Percentiles rank a stretch among this genome's conserved stretches.
phyloP scores from a whole-genome alignment of 2,329 filamentous ascomycete genomes.

The Microcera coccophila region DNA sequence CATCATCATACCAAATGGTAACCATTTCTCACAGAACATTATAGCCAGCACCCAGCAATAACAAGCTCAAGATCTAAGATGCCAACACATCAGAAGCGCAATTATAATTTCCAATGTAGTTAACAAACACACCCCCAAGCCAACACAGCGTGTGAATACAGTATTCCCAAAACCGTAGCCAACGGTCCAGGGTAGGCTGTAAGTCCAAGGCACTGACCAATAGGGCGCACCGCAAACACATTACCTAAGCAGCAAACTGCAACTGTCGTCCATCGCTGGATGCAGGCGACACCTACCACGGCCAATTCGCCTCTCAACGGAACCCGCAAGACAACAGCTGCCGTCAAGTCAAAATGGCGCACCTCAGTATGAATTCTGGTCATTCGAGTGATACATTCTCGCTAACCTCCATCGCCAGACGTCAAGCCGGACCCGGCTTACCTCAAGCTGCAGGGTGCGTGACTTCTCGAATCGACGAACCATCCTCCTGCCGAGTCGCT shows the following conservation, averaged over 20 bases:
- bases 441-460: constrained; percentile 39
- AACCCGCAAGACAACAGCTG: constrained; percentile 21
- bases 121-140: no score
- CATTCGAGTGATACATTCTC: neutral
- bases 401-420: constrained; percentile 31
- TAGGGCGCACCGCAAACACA: constrained; percentile 9
- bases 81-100: no score
- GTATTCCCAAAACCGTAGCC: neutral
- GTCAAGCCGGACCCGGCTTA: constrained; percentile 42
- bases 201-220: constrained; percentile 15
- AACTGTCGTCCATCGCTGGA: constrained; percentile 15
- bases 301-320: constrained; percentile 21
- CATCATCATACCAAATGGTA: no score
- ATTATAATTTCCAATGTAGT: no score
- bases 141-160: no score
- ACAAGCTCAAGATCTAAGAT: no score
- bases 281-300: constrained; percentile 22
- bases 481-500: constrained; percentile 12
- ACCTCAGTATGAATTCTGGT: constrained; percentile 32
- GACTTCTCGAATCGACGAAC: constrained; percentile 20
- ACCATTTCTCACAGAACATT: no score
- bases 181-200: neutral
- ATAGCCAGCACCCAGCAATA: no score
- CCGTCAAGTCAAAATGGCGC: constrained; percentile 35
- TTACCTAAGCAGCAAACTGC: constrained; percentile 21